These are phyloP conservation scores for Botrytis hyacinthi DNA, from an alignment of 2,329 filamentous ascomycete species.

Conservation along the genomic window DNA sequence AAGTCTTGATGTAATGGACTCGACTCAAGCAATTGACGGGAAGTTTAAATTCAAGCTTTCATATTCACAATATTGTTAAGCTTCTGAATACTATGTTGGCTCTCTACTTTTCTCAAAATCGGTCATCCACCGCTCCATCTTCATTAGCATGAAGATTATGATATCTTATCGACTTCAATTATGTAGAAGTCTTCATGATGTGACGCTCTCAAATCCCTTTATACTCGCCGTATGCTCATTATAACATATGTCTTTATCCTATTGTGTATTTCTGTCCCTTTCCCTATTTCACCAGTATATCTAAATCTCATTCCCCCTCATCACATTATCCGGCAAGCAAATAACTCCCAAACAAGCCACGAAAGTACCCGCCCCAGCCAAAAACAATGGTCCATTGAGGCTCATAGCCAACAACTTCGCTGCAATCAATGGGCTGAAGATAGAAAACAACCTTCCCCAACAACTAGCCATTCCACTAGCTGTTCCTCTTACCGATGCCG, in stretches of 20 bases:
- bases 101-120: neutral
- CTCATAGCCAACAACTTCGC: constrained; percentile 44
- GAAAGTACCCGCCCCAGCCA: constrained; percentile 54
- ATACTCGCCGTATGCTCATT: neutral
- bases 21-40: neutral
- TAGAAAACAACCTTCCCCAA: constrained; percentile 57
- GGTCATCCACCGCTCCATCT: too few species aligned
- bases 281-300: neutral
- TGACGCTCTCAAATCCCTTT: neutral
- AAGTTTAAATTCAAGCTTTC: neutral
- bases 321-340: constrained; percentile 42
- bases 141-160: neutral
- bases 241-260: neutral
- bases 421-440: constrained; percentile 56
- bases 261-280: neutral
- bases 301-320: constrained; percentile 20
- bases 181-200: neutral
- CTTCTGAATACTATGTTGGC: too few species aligned
- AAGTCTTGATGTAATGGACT: neutral
- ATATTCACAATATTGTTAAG: neutral
- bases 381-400: constrained; percentile 52
- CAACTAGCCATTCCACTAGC: constrained; percentile 56
- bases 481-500: constrained; percentile 50
- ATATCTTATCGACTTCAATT: neutral
- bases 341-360: constrained; percentile 53